Base-by-base conservation (phyloP, 257 asterid genomes). In the Petrea volubilis region DNA sequence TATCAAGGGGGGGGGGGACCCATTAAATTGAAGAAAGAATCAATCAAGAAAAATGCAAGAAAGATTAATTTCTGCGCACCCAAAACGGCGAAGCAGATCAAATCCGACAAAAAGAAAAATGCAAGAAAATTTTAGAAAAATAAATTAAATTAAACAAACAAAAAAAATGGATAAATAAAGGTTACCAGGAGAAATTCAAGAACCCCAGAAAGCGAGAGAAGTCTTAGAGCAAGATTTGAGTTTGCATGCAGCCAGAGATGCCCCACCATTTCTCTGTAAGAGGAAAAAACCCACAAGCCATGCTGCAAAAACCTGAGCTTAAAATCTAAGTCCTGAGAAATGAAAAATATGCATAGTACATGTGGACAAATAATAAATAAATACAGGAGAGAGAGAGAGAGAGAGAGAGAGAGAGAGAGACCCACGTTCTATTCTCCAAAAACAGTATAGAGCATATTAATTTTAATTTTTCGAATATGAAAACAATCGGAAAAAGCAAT, bases 291-390 rank as follows among this genome's bases (percentile, higher is more conserved):
- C 74, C 85, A 79, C 73, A 74, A 74, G 75, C 81, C 80, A 72
- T 73, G 75, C 81, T 83, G 83, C 78, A 77, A 65, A 40, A 80
- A 77, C 79, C 80, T 78, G 81, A 73, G 79, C 79, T 70, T 72
- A 77, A 70, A 76, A 82, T 69, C 71, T 56, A 71, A 61, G 70
- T 68, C 64, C 12, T 60, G 41, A 60, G 72, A 72, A 77, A 77
- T 61, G 10, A 38, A 7, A 38, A 38, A 2, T 38, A 12, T 20
- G 69, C 38, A 68, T 7, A 5, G 36, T 49, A 49, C 58, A 74
- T 61, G 68, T 68, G 76, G 82, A 73, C 76, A 73, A 67, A 53
- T 56, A 33, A 60, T 53, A 72, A 33, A 60, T 53, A 72, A 60
- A 73, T 44, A 15, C 51, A 20, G 20, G 18, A 34, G 18, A 15